These are phyloP conservation scores for Pseudocercospora vitis DNA, from an alignment of 2,329 filamentous ascomycete species.

Conservation along the genomic window DNA sequence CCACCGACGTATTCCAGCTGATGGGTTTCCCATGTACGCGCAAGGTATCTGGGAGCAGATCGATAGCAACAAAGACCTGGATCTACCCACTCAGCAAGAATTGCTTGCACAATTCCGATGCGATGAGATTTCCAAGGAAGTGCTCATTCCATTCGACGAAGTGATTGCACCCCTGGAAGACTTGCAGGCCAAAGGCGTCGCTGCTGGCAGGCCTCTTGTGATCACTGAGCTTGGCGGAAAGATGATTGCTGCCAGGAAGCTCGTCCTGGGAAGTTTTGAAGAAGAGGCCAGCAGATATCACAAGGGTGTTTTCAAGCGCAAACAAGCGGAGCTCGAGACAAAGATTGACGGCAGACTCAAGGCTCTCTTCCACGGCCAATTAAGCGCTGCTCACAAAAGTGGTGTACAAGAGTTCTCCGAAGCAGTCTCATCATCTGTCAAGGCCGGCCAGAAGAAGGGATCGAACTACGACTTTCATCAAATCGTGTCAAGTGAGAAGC, in stretches of 20 bases:
- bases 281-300: constrained; percentile 90
- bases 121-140: constrained; percentile 92
- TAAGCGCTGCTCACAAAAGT: constrained; percentile 83
- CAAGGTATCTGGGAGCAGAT: constrained; percentile 98
- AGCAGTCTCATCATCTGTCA: constrained; percentile 81
- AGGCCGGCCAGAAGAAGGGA: constrained; percentile 88
- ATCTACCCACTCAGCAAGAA: constrained; percentile 95
- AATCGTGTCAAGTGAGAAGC: constrained; percentile 83
- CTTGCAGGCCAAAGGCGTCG: constrained; percentile 72
- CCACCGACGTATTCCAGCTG: constrained; percentile 90
- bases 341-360: constrained; percentile 91
- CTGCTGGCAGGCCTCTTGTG: constrained; percentile 70
- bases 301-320: constrained; percentile 88
- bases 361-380: constrained; percentile 81
- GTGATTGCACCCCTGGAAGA: constrained; percentile 83
- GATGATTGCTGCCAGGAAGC: constrained; percentile 70
- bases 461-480: constrained; percentile 91
- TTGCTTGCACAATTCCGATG: constrained; percentile 95
- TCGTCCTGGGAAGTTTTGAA: constrained; percentile 81
- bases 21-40: constrained; percentile 93
- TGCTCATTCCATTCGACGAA: constrained; percentile 78
- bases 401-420: constrained; percentile 83
- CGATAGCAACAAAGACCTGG: constrained; percentile 96
- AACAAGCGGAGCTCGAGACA: constrained; percentile 77
- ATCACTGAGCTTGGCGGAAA: constrained; percentile 71